These are phyloP conservation scores for Colletotrichum cuscutae DNA, from an alignment of 2,329 filamentous ascomycete species.

Conservation along the genomic window DNA sequence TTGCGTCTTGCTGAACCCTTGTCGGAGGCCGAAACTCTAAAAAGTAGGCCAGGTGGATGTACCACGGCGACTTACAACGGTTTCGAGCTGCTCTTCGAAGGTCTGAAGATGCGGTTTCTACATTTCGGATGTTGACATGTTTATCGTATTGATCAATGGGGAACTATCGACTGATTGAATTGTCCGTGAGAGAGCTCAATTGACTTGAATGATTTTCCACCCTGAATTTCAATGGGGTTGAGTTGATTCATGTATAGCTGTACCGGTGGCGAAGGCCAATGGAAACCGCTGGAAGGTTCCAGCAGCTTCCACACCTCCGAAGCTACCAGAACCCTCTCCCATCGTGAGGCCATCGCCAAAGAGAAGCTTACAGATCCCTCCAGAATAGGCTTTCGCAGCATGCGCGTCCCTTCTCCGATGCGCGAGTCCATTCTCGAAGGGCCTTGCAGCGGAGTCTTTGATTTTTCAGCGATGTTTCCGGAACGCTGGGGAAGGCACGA, in stretches of 20 bases:
- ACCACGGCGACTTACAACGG: not conserved
- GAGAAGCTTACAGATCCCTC: not conserved
- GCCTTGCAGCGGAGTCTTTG: conserved; percentile 19
- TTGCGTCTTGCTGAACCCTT: not conserved
- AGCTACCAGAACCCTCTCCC: conserved; percentile 28
- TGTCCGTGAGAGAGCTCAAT: fast-evolving
- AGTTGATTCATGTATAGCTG: not conserved
- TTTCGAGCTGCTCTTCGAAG: not conserved
- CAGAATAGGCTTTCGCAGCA: not conserved
- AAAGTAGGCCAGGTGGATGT: not conserved
- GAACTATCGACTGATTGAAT: not conserved
- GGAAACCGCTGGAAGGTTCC: conserved; percentile 44
- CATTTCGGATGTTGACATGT: not conserved
- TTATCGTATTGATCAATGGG: not conserved
- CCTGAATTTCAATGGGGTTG: too few relatives aligned
- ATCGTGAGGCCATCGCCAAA: conserved; percentile 24
- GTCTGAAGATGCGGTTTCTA: not conserved
- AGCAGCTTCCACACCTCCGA: conserved; percentile 35
- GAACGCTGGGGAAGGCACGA: conserved; percentile 41
- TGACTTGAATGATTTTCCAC: not conserved
- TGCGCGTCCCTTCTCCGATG: conserved; percentile 2
- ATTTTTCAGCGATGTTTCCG: conserved; percentile 35
- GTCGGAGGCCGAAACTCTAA: conserved; percentile 14
- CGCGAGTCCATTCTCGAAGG: conserved; percentile 30
- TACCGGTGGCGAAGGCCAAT: not conserved